Evolutionary conservation across 441 rosid species (phyloP), one percentile per base, ranked within the genome.

Genomic region (Euphorbia schlechtendalii): DNA sequence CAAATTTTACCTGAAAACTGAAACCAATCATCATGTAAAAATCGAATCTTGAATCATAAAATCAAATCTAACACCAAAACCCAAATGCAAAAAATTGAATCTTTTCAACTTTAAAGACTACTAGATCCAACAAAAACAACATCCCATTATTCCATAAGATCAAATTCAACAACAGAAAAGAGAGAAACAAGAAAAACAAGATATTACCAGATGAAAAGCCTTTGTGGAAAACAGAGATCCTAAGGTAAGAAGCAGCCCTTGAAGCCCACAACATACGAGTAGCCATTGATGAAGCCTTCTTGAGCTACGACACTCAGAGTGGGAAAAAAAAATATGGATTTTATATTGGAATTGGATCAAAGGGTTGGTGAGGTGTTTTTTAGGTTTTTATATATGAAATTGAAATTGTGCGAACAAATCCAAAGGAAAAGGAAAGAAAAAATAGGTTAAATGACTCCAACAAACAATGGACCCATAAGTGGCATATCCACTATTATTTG

Each of bases 231-330:
- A 85, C 78, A 8, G 97, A 93, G 88, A 90, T 86, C 92, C 84
- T 80, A 59, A 93, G 86, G 76, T 76, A 77, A 53, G 96, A 93
- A 72, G 93, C 97, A 60, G 90, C 92, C 74, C 86, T 84, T 52
- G 96, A 87, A 61, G 97, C 93, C 93, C 90, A 90, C 78, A 92
- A 64, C 73, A 81, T 55, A 56, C 87, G 80, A 1, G 83, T 78
- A 40, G 96, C 96, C 96, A 89, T 92, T 27, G 46, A 56, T 15
- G 28, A 38, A 46, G 49, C 45, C 34, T 22, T 24, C 40, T 62
- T 25, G n/a, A 9, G 22, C 28, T n/a, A 15, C 36, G 13, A 1
- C 60, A 28, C n/a, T 3, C 1, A 55, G 0, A 9, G 34, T n/a
- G n/a, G n/a, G n/a, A n/a, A n/a, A n/a, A n/a, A n/a, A n/a, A n/a